Conservation (phyloP, 345 rosid species). For the Melaleuca alternifolia region DNA sequence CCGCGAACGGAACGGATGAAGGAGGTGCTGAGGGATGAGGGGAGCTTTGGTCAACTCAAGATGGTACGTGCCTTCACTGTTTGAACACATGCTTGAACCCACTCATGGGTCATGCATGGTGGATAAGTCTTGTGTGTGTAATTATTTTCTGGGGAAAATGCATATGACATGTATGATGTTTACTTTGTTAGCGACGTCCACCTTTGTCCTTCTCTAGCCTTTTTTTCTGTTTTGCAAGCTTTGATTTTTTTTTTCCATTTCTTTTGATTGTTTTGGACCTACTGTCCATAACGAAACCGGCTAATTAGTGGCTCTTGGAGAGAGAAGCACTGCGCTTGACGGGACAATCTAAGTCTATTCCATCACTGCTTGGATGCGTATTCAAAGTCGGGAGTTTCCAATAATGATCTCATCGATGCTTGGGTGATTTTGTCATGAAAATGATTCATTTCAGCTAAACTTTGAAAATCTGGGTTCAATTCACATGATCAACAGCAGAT, state of each 20-base stretch:
- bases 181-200: neutral
- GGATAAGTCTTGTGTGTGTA: neutral
- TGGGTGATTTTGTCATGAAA: neutral
- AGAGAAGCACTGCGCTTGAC: neutral
- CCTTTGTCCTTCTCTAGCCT: neutral
- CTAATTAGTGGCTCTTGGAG: neutral
- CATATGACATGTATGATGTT: neutral
- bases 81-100: neutral
- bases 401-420: too few relatives aligned
- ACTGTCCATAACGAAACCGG: neutral
- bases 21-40: slow-evolving; percentile 12
- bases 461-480: neutral
- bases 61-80: slow-evolving; percentile 1
- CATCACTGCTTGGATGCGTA: neutral
- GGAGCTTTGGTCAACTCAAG: slow-evolving; percentile 25
- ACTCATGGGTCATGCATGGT: neutral
- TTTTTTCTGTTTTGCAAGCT: neutral
- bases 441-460: neutral
- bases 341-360: neutral
- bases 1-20: slow-evolving; percentile 25
- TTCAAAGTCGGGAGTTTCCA: neutral
- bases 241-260: neutral
- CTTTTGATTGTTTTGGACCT: neutral
- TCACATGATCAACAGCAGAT: neutral
- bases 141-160: neutral